These are phyloP conservation scores for Clitocybe nebularis DNA, from an alignment of 1,284 basidiomycete species.

Conservation along the genomic window DNA sequence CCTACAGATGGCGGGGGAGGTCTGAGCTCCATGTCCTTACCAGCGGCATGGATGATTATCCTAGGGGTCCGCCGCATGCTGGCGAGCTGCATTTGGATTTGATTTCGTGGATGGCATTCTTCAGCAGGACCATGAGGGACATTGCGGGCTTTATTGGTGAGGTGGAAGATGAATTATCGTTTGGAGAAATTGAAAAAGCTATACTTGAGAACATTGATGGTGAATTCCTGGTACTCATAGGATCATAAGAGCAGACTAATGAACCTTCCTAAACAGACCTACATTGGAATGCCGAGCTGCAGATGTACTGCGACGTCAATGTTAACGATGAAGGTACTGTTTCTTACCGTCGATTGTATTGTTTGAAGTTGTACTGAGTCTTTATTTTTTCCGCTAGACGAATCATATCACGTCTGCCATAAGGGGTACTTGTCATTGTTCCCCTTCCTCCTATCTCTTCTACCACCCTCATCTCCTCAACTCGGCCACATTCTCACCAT, in stretches of 20 bases:
- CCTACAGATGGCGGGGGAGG: constrained; percentile 92
- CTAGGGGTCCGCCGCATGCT: constrained; percentile 80
- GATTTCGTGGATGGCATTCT: constrained; percentile 94
- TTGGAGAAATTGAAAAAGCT: constrained; percentile 71
- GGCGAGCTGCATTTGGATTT: constrained; percentile 93
- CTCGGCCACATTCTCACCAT: constrained; percentile 79
- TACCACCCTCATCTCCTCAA: constrained; percentile 73
- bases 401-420: constrained; percentile 88
- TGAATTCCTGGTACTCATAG: constrained; percentile 31
- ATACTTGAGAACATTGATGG: constrained; percentile 87
- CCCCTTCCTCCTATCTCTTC: constrained; percentile 81
- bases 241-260: constrained; percentile 1
- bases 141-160: constrained; percentile 83
- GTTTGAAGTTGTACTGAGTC: not conserved
- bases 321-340: constrained; percentile 81
- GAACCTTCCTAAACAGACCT: constrained; percentile 52
- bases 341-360: no score
- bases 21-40: constrained; percentile 86
- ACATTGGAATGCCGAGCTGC: constrained; percentile 85
- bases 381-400: constrained; percentile 50
- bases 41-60: constrained; percentile 94
- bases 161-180: constrained; percentile 75
- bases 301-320: constrained; percentile 92
- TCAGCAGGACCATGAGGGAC: constrained; percentile 84
- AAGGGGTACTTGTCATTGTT: constrained; percentile 92